phyloP scores from a whole-genome alignment of 768 basidiomycete species.

The Pleurotus salmoneostramineus region DNA sequence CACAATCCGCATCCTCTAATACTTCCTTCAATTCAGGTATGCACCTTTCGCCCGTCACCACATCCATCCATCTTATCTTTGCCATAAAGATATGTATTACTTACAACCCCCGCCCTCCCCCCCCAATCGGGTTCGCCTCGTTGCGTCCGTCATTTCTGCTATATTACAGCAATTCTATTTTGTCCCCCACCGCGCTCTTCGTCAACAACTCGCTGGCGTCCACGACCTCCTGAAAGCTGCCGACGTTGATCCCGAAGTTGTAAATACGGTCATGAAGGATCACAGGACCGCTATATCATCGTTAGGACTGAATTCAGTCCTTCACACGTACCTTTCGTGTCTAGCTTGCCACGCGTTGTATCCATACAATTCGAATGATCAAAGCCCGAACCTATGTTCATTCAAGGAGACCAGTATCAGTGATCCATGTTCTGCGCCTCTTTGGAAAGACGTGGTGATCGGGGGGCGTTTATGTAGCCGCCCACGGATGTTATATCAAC shows the following conservation, averaged over 20 bases:
- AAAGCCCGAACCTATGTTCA: slow-evolving; percentile 1
- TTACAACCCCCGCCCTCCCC: not conserved
- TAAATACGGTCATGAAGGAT: slow-evolving; percentile 16
- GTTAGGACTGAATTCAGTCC: slow-evolving; percentile 18
- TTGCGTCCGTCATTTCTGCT: slow-evolving; percentile 9
- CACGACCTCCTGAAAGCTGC: slow-evolving; percentile 11
- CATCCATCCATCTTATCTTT: not conserved
- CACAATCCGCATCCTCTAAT: not conserved
- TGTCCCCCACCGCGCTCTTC: slow-evolving; percentile 14
- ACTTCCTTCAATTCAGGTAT: not conserved
- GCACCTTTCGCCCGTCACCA: not conserved
- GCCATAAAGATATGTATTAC: slow-evolving; percentile 1
- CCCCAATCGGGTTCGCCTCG: not conserved
- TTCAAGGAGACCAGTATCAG: not conserved
- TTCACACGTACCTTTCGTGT: slow-evolving; percentile 17
- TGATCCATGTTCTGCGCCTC: not conserved
- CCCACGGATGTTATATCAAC: not conserved
- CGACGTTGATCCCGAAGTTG: not conserved
- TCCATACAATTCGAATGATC: slow-evolving; percentile 9
- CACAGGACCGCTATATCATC: slow-evolving; percentile 11
- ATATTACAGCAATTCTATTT: slow-evolving; percentile 18
- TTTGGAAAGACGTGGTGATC: slow-evolving; percentile 3
- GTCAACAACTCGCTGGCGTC: slow-evolving; percentile 16
- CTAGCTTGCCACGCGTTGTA: slow-evolving; percentile 18
- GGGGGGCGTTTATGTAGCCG: not conserved